Evolutionary conservation across 2,329 filamentous ascomycete species (phyloP), one percentile per base, ranked within the genome.

Genomic region (Atkinsonella texensis): DNA sequence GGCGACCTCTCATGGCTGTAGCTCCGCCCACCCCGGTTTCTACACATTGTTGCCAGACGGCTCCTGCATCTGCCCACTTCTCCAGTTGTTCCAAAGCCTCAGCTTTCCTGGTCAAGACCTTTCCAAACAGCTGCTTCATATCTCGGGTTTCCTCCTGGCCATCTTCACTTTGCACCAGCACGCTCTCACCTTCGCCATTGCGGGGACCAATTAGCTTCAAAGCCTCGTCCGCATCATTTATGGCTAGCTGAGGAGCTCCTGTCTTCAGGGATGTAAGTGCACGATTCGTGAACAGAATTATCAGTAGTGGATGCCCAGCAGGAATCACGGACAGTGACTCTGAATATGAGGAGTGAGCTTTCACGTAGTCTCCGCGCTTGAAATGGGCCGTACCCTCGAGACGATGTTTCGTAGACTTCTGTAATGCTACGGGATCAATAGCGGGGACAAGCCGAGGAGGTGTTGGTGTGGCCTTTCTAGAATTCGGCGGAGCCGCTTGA

Each of bases 71-170:
- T 2, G 72, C 70, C 91, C 91, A 98, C 64, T 85, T 88, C 70
- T 98, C 93, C 75, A 98, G 85, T 63, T 95, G 86, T 67, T 98
- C 93, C 8, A 97, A 75, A 1, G 89, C 93, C 69, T 98, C 93
- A 1, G 93, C 93, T 71, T 97, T 97, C 50, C 93, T 85, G 70
- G 87, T 91, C 32, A 97, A 72, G 0, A 91, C 91, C 67, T 97
- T 98, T 50, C 89, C 90, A 63, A 86, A 97, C 55, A 95, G 87
- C 17, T 95, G 90, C 56, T 81, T 85, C 87, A 98, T 95, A 46
- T 91, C 85, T 58, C 94, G 93, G 18, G 73, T 72, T 52, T 84
- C 76, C 35, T 82, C 77, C 41, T 70, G 70, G n/a, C 73, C 70
- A 51, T 77, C 77, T 6, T 72, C 71, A 20, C 74, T 76, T 23